Percentiles rank a stretch among this genome's conserved stretches.
These are phyloP conservation scores for Opeltia flavorubescens DNA, from an alignment of 495 filamentous ascomycete species.

Conservation along the genomic window DNA sequence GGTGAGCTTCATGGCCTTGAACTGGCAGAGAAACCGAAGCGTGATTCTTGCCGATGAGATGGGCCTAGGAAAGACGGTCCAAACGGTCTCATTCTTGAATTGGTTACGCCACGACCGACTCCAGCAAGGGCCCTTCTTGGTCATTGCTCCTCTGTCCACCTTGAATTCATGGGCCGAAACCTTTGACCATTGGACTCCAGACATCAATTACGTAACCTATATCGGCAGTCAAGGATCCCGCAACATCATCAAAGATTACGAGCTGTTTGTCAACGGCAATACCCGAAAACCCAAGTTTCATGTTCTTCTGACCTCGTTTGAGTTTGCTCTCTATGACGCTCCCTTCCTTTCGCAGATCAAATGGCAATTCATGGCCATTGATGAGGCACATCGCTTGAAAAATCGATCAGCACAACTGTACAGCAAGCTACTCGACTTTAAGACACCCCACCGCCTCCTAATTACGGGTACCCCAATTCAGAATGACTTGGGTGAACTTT, in stretches of 20 bases:
- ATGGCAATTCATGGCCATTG: slow-evolving; percentile 93
- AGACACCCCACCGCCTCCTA: slow-evolving; percentile 68
- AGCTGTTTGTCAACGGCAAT: slow-evolving; percentile 74
- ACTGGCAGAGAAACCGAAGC: slow-evolving; percentile 83
- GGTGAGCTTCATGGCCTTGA: slow-evolving; percentile 84
- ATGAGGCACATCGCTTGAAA: slow-evolving; percentile 94
- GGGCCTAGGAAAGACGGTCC: slow-evolving; percentile 96
- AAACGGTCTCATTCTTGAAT: slow-evolving; percentile 92
- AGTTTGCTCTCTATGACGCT: slow-evolving; percentile 75
- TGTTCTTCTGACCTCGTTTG: slow-evolving; percentile 87
- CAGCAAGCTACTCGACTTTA: slow-evolving; percentile 67
- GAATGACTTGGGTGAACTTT: slow-evolving; percentile 85
- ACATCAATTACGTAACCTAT: slow-evolving; percentile 94
- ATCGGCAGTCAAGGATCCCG: slow-evolving; percentile 75
- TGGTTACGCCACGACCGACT: slow-evolving; percentile 86
- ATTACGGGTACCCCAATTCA: slow-evolving; percentile 97
- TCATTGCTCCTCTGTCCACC: slow-evolving; percentile 88
- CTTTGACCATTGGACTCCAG: slow-evolving; percentile 90
- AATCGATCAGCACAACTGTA: slow-evolving; percentile 92
- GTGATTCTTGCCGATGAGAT: slow-evolving; percentile 97
- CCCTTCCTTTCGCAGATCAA: slow-evolving; percentile 71
- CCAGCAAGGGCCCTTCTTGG: slow-evolving; percentile 89
- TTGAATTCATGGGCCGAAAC: slow-evolving; percentile 98
- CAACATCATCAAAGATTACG: slow-evolving; percentile 69
- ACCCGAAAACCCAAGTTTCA: slow-evolving; percentile 82